phyloP scores from a whole-genome alignment of 768 basidiomycete species.

The Phylloporus arenicola region DNA sequence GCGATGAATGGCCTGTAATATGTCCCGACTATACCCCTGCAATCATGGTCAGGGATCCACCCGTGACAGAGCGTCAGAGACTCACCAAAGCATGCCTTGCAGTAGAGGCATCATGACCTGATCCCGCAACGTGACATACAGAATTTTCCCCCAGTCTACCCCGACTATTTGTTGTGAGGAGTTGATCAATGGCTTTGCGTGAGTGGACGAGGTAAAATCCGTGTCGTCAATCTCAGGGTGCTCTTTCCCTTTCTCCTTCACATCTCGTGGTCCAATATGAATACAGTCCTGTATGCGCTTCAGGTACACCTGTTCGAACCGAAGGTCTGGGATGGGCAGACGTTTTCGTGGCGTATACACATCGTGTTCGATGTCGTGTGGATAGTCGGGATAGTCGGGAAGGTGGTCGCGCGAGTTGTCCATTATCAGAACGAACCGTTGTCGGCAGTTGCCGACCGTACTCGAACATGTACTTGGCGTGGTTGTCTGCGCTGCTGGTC shows the following conservation, averaged over 20 bases:
- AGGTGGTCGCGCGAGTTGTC: constrained; percentile 15
- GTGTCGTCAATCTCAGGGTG: constrained; percentile 15
- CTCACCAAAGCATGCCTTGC: constrained; percentile 66
- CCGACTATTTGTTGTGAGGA: constrained; percentile 34
- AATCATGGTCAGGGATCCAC: constrained; percentile 1
- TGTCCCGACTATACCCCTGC: constrained; percentile 28
- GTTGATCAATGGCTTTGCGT: constrained; percentile 26
- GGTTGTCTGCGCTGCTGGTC: constrained; percentile 12
- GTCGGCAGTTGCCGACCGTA: constrained; percentile 18
- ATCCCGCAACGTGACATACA: constrained; percentile 63
- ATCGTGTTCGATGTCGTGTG: constrained; percentile 12
- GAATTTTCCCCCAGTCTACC: constrained; percentile 53
- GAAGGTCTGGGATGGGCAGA: constrained; percentile 68
- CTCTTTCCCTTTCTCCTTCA: constrained; percentile 32
- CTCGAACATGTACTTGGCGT: constrained; percentile 8
- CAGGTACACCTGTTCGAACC: constrained; percentile 70
- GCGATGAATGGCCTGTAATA: constrained; percentile 29
- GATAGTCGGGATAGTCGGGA: constrained; percentile 16
- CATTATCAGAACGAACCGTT: constrained; percentile 18
- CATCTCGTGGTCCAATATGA: constrained; percentile 33
- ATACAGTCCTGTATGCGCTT: constrained; percentile 53
- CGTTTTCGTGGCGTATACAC: constrained; percentile 27
- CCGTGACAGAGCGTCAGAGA: not conserved
- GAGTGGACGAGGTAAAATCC: constrained; percentile 17
- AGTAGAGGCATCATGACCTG: constrained; percentile 63